phyloP scores from a whole-genome alignment of 805 yeast genomes.

The Hemisphaericaspora nanyangensis region DNA sequence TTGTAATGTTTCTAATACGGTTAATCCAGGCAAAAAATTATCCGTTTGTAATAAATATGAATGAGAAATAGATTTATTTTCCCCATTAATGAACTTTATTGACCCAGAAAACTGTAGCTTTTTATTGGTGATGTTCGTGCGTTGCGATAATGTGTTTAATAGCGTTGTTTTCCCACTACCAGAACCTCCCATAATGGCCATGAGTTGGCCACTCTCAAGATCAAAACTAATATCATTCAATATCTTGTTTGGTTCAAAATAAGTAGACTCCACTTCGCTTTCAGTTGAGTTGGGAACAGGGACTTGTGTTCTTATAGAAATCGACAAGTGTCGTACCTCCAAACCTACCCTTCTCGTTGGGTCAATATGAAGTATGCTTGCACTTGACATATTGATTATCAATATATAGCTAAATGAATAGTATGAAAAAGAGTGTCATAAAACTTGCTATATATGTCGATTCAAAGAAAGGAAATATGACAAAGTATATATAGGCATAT shows the following conservation, averaged over 20 bases:
- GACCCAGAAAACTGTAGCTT: constrained; percentile 42
- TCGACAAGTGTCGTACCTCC: constrained; percentile 16
- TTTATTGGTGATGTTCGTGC: constrained; percentile 39
- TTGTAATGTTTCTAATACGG: constrained; percentile 65
- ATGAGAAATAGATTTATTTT: constrained; percentile 19
- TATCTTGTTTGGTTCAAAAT: constrained; percentile 12
- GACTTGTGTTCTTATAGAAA: constrained; percentile 11
- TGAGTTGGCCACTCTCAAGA: constrained; percentile 55
- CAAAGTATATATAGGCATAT: too few relatives aligned
- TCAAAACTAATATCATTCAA: constrained; percentile 52
- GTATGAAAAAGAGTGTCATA: too few relatives aligned
- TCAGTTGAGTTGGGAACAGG: constrained; percentile 7
- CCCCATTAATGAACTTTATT: constrained; percentile 25
- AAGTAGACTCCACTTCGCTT: not conserved
- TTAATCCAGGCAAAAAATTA: constrained; percentile 62
- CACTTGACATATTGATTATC: constrained; percentile 38
- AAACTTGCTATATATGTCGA: too few relatives aligned
- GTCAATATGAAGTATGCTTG: constrained; percentile 24
- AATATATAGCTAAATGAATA: too few relatives aligned
- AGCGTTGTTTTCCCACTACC: constrained; percentile 86
- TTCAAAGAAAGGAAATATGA: too few relatives aligned
- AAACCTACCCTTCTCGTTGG: constrained; percentile 39
- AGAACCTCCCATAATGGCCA: constrained; percentile 85
- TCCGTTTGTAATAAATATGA: constrained; percentile 81
- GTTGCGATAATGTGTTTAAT: constrained; percentile 59